These are phyloP conservation scores for Trichoderma oligosporum DNA, from an alignment of 2,329 filamentous ascomycete species.

Conservation along the genomic window DNA sequence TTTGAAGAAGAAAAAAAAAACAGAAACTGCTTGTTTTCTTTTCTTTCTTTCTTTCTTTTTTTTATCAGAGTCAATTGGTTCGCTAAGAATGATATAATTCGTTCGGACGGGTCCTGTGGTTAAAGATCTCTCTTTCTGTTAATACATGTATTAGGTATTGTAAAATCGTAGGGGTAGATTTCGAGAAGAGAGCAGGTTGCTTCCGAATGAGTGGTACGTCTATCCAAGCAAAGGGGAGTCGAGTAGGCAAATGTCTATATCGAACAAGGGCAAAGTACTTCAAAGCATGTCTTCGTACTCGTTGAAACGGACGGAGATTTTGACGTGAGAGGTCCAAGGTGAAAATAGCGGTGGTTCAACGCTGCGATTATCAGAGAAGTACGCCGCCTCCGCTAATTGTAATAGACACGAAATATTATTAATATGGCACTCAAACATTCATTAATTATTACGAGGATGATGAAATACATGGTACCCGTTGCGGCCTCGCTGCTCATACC, in stretches of 20 bases:
- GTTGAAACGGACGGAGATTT: slow-evolving; percentile 1
- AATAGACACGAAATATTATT: slow-evolving; percentile 4
- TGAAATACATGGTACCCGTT: background rate
- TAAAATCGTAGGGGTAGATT: background rate
- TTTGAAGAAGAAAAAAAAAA: background rate
- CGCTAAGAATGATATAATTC: background rate
- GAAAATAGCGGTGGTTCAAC: background rate
- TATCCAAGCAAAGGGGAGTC: background rate
- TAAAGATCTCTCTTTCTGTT: background rate
- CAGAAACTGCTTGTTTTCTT: background rate
- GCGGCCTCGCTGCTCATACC: background rate
- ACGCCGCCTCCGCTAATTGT: background rate
- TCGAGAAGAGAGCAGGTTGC: background rate
- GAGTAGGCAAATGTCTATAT: background rate
- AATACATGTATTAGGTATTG: background rate
- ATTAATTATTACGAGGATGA: background rate
- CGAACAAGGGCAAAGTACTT: background rate
- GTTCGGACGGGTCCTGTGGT: background rate
- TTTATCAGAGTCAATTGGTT: background rate
- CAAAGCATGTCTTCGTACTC: slow-evolving; percentile 4
- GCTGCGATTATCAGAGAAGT: background rate
- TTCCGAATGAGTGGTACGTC: background rate
- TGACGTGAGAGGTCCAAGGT: background rate
- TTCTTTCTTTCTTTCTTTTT: background rate
- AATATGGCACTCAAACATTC: background rate